Base-by-base conservation (phyloP, 2,329 filamentous ascomycete genomes). In the Aspergillus proliferans region DNA sequence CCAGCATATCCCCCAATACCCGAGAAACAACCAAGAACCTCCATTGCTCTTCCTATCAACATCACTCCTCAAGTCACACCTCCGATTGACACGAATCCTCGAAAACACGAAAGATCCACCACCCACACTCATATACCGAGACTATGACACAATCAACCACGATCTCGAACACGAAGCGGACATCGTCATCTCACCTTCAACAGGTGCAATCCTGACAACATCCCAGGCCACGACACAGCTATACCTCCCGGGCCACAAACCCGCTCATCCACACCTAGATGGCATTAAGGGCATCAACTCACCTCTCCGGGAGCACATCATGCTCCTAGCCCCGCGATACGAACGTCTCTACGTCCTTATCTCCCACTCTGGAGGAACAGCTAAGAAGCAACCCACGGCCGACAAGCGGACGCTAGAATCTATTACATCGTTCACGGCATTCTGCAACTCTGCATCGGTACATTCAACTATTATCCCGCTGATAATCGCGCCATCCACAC, bases 221-320 rank as follows among this genome's bases (percentile, higher is more conserved):
- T 71, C 91, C 4, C 81, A 91, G 52, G 82, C 85, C 55, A 76
- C 86, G 22, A 85, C 84, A 40, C 91, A 95, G 59, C 80, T 77
- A 43, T 75, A 85, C 2, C 73, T 90, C 0, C 87, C 88, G 0
- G 83, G 84, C 0, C 77, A 81, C 46, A 72, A 66, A 7, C 53
- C 59, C 12, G 36, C 12, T n/a, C 38, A 14, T 18, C 43, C 48
- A 3, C 18, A 34, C 15, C 51, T 47, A 1, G 46, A 18, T 10
- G 42, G 46, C 0, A 41, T 47, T 0, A 64, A 70, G 19, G 53
- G 49, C 9, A 50, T 61, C 22, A 54, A 60, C 33, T 70, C 74
- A 3, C 69, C 71, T 12, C 71, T 89, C 12, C 76, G 78, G 34
- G 75, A 82, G 45, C 75, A 77, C 2, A 70, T 92, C 8, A 61